Conservation (phyloP, 148 eudicot species). For the Gaultheria prostrata region DNA sequence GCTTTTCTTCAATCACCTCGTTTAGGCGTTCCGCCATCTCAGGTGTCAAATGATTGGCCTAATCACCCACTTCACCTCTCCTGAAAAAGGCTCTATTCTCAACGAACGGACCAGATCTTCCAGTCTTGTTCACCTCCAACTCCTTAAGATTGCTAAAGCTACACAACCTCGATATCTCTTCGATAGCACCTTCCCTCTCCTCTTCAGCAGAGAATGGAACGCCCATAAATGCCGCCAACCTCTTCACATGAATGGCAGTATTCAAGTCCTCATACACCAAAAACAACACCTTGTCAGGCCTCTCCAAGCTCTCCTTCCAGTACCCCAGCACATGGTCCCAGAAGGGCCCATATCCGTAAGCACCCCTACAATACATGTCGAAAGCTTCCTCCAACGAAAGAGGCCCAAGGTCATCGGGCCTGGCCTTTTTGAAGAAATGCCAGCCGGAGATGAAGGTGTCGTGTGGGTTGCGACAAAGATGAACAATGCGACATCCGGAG, state of each 20-base stretch:
- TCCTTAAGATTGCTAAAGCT: conserved; percentile 5
- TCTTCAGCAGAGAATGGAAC: conserved; percentile 12
- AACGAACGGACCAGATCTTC: neutral
- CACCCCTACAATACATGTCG: neutral
- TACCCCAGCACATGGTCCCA: conserved; percentile 6
- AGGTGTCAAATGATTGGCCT: conserved; percentile 30
- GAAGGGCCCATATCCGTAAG: neutral
- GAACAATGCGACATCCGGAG: neutral
- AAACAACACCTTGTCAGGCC: conserved; percentile 1
- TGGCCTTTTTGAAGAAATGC: neutral
- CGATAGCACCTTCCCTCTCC: neutral
- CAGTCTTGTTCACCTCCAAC: conserved; percentile 3
- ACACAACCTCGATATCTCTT: conserved; percentile 2
- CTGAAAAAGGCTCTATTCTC: conserved; percentile 48
- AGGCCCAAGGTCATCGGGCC: neutral
- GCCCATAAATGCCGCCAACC: neutral
- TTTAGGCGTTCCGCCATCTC: conserved; percentile 34
- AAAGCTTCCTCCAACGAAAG: neutral
- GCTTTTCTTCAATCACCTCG: conserved; percentile 45
- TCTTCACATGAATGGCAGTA: neutral
- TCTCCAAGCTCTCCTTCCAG: conserved; percentile 8
- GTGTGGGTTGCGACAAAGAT: neutral
- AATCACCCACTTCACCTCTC: conserved; percentile 47
- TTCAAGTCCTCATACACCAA: neutral
- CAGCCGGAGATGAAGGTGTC: neutral